Conservation (phyloP, 228 moss, liverwort and hornwort species). For the Sphagnum fallax region DNA sequence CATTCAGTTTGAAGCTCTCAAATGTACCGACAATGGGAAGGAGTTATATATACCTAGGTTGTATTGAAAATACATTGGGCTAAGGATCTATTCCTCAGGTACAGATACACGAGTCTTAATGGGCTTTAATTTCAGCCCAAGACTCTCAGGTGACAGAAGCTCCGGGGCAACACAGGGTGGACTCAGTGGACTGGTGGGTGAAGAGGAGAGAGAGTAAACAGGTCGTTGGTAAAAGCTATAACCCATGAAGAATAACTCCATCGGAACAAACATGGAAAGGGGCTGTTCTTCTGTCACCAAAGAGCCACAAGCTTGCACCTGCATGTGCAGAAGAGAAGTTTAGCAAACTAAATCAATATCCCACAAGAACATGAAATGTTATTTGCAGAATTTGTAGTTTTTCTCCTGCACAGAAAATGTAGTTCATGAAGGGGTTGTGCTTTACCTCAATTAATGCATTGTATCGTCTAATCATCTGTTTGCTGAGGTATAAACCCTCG, state of each 20-base stretch:
- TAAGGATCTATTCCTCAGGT: conserved; percentile 4
- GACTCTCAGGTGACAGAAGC: conserved; percentile 74
- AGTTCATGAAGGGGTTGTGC: no score
- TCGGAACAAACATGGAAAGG: conserved; percentile 49
- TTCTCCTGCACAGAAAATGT: no score
- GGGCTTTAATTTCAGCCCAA: conserved; percentile 81
- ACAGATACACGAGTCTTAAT: conserved; percentile 61
- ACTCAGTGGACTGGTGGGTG: conserved; percentile 73
- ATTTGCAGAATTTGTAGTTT: no score
- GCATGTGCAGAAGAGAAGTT: background rate
- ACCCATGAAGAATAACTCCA: conserved; percentile 82
- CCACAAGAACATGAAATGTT: no score
- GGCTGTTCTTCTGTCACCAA: conserved; percentile 44
- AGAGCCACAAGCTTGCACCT: conserved; percentile 45
- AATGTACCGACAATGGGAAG: background rate
- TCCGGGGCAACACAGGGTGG: conserved; percentile 64
- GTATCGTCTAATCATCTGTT: conserved; percentile 25
- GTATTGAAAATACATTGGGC: background rate
- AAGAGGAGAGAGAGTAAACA: conserved; percentile 37
- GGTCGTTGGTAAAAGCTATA: conserved; percentile 64
- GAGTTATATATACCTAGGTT: background rate
- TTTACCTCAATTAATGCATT: conserved; percentile 42
- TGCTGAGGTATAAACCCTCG: conserved; percentile 37
- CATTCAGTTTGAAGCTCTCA: background rate
- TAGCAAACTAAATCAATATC: no score